Evolutionary conservation across 129 eudicot genomes (phyloP).

Genomic region (Logfia minima): DNA sequence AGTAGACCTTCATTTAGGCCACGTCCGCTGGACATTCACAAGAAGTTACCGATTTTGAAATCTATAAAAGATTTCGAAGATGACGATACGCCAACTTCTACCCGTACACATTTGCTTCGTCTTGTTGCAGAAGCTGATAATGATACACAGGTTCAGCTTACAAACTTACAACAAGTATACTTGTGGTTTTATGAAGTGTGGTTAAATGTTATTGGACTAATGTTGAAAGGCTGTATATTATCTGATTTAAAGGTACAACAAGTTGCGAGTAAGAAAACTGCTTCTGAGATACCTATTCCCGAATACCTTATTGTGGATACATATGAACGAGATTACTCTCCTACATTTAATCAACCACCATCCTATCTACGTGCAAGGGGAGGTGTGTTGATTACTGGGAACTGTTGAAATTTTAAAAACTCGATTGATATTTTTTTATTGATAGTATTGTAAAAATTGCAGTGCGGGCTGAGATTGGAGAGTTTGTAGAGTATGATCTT

Average conservation of each 20-base stretch:
- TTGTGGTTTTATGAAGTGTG: background rate
- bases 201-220: background rate
- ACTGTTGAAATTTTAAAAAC: constrained; percentile 1
- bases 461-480: constrained; percentile 95
- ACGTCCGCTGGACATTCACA: constrained; percentile 85
- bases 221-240: background rate
- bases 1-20: constrained; percentile 85
- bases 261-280: constrained; percentile 59
- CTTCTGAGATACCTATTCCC: constrained; percentile 89
- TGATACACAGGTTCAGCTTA: constrained; percentile 46
- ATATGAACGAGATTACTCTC: constrained; percentile 90
- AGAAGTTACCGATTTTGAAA: constrained; percentile 84
- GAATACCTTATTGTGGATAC: constrained; percentile 80
- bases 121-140: constrained; percentile 67
- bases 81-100: constrained; percentile 71
- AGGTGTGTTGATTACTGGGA: constrained; percentile 48
- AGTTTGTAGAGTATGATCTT: constrained; percentile 91
- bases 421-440: background rate
- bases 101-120: constrained; percentile 78
- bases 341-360: constrained; percentile 77
- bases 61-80: constrained; percentile 84
- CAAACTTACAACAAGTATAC: background rate
- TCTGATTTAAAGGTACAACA: constrained; percentile 59
- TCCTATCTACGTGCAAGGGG: constrained; percentile 94
- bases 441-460: constrained; percentile 18